Evolutionary conservation across 306 rosid species (phyloP).

Genomic region (Begonia loranthoides): DNA sequence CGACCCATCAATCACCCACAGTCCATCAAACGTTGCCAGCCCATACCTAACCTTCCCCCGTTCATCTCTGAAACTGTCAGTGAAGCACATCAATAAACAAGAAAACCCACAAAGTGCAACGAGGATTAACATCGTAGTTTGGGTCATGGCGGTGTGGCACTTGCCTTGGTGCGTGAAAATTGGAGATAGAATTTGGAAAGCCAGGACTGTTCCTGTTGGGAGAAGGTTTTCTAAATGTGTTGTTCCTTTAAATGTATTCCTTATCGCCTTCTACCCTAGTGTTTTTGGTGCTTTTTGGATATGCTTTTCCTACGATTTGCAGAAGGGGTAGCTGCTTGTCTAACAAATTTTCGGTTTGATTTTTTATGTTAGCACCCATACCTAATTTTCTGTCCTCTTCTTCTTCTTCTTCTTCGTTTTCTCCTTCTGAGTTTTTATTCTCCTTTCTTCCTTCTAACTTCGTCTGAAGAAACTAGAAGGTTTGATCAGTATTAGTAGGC

Average conservation of each 20-base stretch:
- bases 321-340: too few species aligned
- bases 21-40: constrained; percentile 45
- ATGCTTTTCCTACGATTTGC: too few species aligned
- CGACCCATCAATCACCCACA: constrained; percentile 65
- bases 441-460: too few species aligned
- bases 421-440: too few species aligned
- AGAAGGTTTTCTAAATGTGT: constrained; percentile 47
- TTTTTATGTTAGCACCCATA: too few species aligned
- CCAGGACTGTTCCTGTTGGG: constrained; percentile 25
- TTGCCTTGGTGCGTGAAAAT: constrained; percentile 40
- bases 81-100: constrained; percentile 34
- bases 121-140: constrained; percentile 27
- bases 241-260: constrained; percentile 51
- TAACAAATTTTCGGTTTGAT: too few species aligned
- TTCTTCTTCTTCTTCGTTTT: too few species aligned
- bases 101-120: constrained; percentile 33
- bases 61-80: constrained; percentile 54
- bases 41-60: constrained; percentile 61
- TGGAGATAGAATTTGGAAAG: constrained; percentile 32
- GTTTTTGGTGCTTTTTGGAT: constrained; percentile 23
- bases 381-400: too few species aligned
- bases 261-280: constrained; percentile 32
- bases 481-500: too few species aligned
- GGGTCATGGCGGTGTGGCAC: constrained; percentile 24
- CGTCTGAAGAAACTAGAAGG: too few species aligned